Base-by-base conservation (phyloP, 306 rosid species). In the Malus fusca region DNA sequence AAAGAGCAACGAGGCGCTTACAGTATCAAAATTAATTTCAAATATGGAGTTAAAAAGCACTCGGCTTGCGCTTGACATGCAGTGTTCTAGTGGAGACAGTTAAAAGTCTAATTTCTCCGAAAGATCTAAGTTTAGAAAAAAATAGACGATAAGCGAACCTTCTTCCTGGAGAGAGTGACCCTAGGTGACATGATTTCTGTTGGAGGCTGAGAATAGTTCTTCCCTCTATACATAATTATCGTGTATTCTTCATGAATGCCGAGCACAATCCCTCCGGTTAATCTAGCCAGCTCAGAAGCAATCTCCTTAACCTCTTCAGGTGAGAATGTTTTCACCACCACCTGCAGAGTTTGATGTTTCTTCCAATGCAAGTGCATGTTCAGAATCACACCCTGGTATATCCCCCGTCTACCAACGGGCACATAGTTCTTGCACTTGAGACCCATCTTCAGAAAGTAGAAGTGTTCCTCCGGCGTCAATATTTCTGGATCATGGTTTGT, bases 361-460 rank as follows among this genome's bases (percentile, higher is more conserved):
- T 95, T 92, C 99, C 99, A 95, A 81, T 95, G 97, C 77, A 95
- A 88, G 84, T 95, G 99, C 99, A 92, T 92, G 82, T 95, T 95
- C 68, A 95, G 86, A 83, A 92, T 88, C 67, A 95, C 99, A 84
- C 99, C 97, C 84, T 88, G 90, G 86, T 92, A 95, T 84, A 95
- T 90, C 71, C 99, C 99, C 25, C 97, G 87, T 73, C 99, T 88
- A 82, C 99, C 99, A 42, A 95, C 88, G 31, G 99, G 99, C 71
- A 92, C 97, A 44, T 92, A 95, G 70, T 90, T 95, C 88, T 90
- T 95, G 85, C 93, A 78, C 85, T 89, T 92, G 69, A 90, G 83
- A 43, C 99, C 99, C 97, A 89, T 95, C 84, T 92, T 95, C 81
- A 95, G 82, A 80, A 95, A 95, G 90, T 81, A 95, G 80, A 92